Conservation (phyloP, 306 rosid genomes). For the Cucurbita maxima region DNA sequence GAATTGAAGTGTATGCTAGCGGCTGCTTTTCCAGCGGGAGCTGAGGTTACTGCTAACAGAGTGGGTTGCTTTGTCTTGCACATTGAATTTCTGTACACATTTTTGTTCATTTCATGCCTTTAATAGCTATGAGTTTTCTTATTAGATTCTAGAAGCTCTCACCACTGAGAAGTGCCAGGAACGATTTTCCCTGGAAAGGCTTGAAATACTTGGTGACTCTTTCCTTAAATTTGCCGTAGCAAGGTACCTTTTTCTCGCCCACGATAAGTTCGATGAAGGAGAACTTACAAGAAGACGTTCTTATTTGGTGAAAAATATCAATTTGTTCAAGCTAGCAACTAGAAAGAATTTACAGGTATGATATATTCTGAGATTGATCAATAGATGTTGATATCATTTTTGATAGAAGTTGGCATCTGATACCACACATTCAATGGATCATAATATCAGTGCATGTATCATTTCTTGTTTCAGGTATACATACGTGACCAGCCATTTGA, state of each 20-base stretch:
- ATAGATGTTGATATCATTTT: not conserved
- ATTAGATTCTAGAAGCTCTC: slow-evolving; percentile 76
- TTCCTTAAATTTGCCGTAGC: slow-evolving; percentile 83
- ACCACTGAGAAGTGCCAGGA: slow-evolving; percentile 94
- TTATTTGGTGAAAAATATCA: slow-evolving; percentile 51
- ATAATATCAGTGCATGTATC: not conserved
- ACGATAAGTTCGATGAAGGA: slow-evolving; percentile 71
- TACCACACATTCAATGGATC: not conserved
- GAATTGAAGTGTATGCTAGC: slow-evolving; percentile 51
- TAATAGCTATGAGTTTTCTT: slow-evolving; percentile 17
- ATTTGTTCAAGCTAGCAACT: slow-evolving; percentile 63
- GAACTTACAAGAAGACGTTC: slow-evolving; percentile 68
- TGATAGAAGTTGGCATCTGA: not conserved
- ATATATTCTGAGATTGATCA: not conserved
- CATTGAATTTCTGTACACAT: slow-evolving; percentile 1
- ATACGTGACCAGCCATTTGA: slow-evolving; percentile 68
- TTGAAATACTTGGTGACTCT: slow-evolving; percentile 91
- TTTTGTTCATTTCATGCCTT: slow-evolving; percentile 5
- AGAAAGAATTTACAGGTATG: slow-evolving; percentile 69
- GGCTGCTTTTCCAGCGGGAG: slow-evolving; percentile 62
- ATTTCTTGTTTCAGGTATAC: slow-evolving; percentile 41
- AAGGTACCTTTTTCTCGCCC: slow-evolving; percentile 57
- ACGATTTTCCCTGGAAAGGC: slow-evolving; percentile 87
- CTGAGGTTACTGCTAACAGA: slow-evolving; percentile 40
- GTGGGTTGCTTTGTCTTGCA: slow-evolving; percentile 29